Percentiles rank a stretch among this genome's conserved stretches.
Conservation (phyloP, 345 rosid genomes). For the Boechera retrofracta region DNA sequence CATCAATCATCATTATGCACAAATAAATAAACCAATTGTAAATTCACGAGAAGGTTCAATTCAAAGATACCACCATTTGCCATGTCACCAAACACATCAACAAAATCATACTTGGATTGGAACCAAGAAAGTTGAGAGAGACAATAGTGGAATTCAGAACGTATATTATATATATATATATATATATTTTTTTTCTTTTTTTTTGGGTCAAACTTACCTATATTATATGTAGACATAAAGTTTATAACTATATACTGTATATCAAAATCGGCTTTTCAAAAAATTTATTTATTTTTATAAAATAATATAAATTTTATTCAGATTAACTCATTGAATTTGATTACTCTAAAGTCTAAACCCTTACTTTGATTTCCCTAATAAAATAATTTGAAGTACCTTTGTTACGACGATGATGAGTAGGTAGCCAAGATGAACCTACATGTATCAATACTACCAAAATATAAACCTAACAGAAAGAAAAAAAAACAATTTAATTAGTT, state of each 20-base stretch:
- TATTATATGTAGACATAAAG: not conserved
- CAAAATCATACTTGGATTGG: constrained; percentile 18
- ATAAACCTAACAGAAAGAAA: constrained; percentile 21
- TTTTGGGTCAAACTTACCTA: too few species aligned
- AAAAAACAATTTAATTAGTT: not conserved
- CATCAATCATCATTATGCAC: not conserved
- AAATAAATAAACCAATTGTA: constrained; percentile 15
- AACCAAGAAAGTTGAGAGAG: constrained; percentile 20
- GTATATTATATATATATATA: not conserved
- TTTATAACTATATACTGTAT: not conserved
- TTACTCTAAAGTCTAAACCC: not conserved
- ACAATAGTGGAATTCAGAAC: constrained; percentile 19
- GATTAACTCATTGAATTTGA: not conserved
- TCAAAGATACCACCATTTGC: not conserved
- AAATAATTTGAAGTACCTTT: not conserved
- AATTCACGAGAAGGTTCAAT: constrained; percentile 9
- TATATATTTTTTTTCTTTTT: too few species aligned
- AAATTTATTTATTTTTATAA: too few species aligned
- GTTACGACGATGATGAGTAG: constrained; percentile 24
- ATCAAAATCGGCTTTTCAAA: too few species aligned
- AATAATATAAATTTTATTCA: not conserved
- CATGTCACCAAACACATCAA: not conserved
- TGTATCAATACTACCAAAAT: constrained; percentile 42
- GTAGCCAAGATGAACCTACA: constrained; percentile 45
- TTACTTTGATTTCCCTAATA: not conserved